Conservation (phyloP, 2,329 filamentous ascomycete genomes). For the Phaeoacremonium minimum region DNA sequence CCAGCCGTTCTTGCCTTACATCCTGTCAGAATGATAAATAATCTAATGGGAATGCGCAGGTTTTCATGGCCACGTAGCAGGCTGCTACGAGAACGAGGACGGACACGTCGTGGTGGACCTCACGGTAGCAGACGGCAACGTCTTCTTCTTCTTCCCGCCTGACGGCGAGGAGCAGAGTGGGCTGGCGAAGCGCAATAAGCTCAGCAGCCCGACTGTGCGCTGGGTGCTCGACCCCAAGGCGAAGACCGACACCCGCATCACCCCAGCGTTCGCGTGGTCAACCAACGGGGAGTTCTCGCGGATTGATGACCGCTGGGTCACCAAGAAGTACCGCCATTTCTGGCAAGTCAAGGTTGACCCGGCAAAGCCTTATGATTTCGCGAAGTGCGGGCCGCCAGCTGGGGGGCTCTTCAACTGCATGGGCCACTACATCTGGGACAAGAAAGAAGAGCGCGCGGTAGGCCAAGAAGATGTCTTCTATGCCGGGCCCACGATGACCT, state of each 20-base stretch:
- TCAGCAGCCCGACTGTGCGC: slow-evolving; percentile 32
- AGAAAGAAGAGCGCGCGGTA: slow-evolving; percentile 14
- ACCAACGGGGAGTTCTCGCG: slow-evolving; percentile 45
- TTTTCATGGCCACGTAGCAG: slow-evolving; percentile 42
- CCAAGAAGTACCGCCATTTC: slow-evolving; percentile 38
- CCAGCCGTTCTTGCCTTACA: neutral
- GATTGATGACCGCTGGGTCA: slow-evolving; percentile 41
- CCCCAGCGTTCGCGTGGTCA: slow-evolving; percentile 27
- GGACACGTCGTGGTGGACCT: slow-evolving; percentile 39
- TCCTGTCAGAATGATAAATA: neutral
- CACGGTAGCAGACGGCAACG: slow-evolving; percentile 34
- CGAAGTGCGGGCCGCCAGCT: slow-evolving; percentile 34
- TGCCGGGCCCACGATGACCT: slow-evolving; percentile 36
- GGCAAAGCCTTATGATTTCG: slow-evolving; percentile 35
- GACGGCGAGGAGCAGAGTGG: slow-evolving; percentile 20
- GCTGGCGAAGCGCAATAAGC: slow-evolving; percentile 20
- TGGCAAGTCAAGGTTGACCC: slow-evolving; percentile 36
- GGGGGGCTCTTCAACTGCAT: slow-evolving; percentile 41
- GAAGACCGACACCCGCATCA: slow-evolving; percentile 28
- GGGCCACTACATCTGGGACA: slow-evolving; percentile 36
- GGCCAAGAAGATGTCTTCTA: slow-evolving; percentile 35
- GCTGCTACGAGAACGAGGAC: slow-evolving; percentile 41
- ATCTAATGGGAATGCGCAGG: slow-evolving; percentile 18
- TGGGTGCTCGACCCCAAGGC: slow-evolving; percentile 34
- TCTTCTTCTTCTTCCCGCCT: slow-evolving; percentile 41